These are phyloP conservation scores for Citrus unshiu DNA, from an alignment of 345 rosid genomes.

Conservation along the genomic window DNA sequence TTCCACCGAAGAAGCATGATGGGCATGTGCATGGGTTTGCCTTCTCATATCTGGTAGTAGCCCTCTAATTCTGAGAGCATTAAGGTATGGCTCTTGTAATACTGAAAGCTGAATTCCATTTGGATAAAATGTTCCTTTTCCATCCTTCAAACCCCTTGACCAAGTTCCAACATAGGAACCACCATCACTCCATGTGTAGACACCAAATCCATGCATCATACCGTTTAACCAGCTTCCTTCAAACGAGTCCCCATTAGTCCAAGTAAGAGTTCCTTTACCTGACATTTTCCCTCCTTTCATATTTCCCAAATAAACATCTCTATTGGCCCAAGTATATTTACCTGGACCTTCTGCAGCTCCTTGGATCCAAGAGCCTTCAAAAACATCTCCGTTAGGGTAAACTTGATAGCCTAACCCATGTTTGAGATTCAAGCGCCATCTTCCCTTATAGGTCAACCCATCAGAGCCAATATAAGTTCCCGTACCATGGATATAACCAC, in stretches of 20 bases:
- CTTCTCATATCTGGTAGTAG: slow-evolving; percentile 77
- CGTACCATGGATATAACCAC: slow-evolving; percentile 82
- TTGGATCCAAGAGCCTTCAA: slow-evolving; percentile 93
- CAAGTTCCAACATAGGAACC: slow-evolving; percentile 93
- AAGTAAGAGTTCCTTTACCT: slow-evolving; percentile 84
- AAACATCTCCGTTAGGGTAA: slow-evolving; percentile 71
- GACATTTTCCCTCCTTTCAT: slow-evolving; percentile 98
- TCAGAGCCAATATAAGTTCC: slow-evolving; percentile 58
- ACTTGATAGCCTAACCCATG: slow-evolving; percentile 89
- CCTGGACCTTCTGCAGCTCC: slow-evolving; percentile 91
- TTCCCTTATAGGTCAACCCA: slow-evolving; percentile 66
- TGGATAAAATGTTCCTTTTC: slow-evolving; percentile 93
- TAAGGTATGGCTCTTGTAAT: slow-evolving; percentile 67
- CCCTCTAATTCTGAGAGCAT: slow-evolving; percentile 83
- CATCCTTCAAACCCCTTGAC: slow-evolving; percentile 93
- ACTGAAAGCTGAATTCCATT: slow-evolving; percentile 69
- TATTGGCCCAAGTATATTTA: slow-evolving; percentile 86
- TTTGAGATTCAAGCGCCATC: slow-evolving; percentile 88
- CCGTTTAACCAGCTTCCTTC: slow-evolving; percentile 95
- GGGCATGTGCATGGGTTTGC: slow-evolving; percentile 54
- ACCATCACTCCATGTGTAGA: slow-evolving; percentile 85
- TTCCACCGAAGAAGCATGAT: slow-evolving; percentile 65
- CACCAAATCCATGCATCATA: slow-evolving; percentile 96
- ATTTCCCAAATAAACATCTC: slow-evolving; percentile 71
- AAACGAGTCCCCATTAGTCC: slow-evolving; percentile 76